phyloP scores from a whole-genome alignment of 441 rosid genomes.

The Pelargonium fulgidum region DNA sequence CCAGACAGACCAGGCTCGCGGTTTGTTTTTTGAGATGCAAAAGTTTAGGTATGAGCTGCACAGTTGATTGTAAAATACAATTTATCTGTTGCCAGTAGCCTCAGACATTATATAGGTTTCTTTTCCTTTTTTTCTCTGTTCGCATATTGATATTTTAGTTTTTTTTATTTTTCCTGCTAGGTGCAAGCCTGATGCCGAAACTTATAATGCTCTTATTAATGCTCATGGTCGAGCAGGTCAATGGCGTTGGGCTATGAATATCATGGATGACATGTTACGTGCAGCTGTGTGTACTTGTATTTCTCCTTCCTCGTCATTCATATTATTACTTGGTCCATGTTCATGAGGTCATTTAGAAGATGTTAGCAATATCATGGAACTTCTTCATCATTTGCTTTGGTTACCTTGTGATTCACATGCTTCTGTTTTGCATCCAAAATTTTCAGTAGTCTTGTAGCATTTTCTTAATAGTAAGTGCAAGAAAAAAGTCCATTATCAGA shows the following conservation, averaged over 20 bases:
- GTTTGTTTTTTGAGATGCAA: constrained; percentile 95
- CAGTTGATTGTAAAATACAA: not conserved
- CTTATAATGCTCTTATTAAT: constrained; percentile 78
- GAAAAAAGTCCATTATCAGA: not conserved
- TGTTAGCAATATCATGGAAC: too few species aligned
- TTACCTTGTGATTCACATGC: not conserved
- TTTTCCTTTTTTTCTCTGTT: not conserved
- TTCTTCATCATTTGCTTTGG: not conserved
- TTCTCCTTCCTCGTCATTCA: constrained; percentile 29
- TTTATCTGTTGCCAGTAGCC: not conserved
- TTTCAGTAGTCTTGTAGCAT: not conserved
- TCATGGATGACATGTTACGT: constrained; percentile 77
- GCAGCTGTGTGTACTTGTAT: constrained; percentile 71
- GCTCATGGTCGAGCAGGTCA: constrained; percentile 87
- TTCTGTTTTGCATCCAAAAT: not conserved
- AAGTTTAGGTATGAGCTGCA: constrained; percentile 53
- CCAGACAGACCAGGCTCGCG: constrained; percentile 74
- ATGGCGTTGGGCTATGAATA: constrained; percentile 93
- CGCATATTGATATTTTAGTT: not conserved
- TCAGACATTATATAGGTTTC: not conserved
- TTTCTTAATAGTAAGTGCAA: too few species aligned
- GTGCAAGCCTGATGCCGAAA: constrained; percentile 85
- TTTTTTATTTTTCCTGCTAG: constrained; percentile 30
- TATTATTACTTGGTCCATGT: constrained; percentile 19
- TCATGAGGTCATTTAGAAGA: not conserved